These are phyloP conservation scores for Cantharellus cinnabarinus DNA, from an alignment of 768 basidiomycete genomes.

Conservation along the genomic window DNA sequence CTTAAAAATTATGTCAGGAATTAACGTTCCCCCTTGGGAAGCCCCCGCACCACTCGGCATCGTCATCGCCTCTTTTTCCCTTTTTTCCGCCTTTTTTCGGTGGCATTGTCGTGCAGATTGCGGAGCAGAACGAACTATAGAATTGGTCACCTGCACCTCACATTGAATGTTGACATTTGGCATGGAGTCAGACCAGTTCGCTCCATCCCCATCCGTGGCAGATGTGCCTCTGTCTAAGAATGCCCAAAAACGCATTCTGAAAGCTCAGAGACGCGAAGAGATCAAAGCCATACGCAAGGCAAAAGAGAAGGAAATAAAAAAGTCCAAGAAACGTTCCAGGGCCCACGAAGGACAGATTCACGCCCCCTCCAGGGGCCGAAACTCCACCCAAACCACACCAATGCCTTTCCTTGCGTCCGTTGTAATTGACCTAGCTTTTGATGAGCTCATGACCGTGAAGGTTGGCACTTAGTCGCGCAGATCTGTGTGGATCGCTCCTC, in stretches of 20 bases:
- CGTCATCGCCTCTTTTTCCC: constrained; percentile 61
- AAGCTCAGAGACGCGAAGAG: constrained; percentile 41
- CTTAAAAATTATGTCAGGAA: constrained; percentile 16
- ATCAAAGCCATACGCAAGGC: constrained; percentile 55
- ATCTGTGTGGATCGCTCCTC: neutral
- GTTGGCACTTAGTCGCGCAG: constrained; percentile 4
- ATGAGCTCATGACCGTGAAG: constrained; percentile 24
- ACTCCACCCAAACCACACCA: constrained; percentile 14
- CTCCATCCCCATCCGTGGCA: too few relatives aligned
- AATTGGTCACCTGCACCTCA: too few relatives aligned
- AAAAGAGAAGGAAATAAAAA: constrained; percentile 55
- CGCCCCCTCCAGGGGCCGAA: constrained; percentile 19
- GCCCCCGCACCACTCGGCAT: constrained; percentile 49
- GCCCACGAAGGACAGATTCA: constrained; percentile 37
- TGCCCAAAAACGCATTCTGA: constrained; percentile 57
- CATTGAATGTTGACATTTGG: too few relatives aligned
- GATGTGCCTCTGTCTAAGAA: constrained; percentile 39
- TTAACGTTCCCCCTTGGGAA: constrained; percentile 5
- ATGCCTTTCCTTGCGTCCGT: constrained; percentile 37
- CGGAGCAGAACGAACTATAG: neutral
- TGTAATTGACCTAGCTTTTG: constrained; percentile 53
- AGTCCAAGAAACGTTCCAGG: constrained; percentile 39
- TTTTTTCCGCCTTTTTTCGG: constrained; percentile 73
- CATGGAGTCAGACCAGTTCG: too few relatives aligned
- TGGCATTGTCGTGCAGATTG: constrained; percentile 21